Conservation (phyloP, 2,329 filamentous ascomycete genomes). For the Pseudogymnoascus sp. region DNA sequence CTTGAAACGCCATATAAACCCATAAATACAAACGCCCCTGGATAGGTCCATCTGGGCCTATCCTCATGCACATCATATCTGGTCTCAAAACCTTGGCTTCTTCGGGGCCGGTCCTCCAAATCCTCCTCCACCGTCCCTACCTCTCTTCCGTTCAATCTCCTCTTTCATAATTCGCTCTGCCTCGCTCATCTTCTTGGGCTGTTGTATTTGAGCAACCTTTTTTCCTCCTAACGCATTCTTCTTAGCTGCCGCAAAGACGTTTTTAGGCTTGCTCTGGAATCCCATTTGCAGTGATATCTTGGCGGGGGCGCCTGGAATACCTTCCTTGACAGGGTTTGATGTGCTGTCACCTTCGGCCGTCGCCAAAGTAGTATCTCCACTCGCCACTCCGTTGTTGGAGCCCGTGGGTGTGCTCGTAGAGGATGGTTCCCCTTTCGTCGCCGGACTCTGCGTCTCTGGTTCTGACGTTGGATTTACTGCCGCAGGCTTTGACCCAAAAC, state of each 20-base stretch:
- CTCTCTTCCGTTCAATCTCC: conserved; percentile 66
- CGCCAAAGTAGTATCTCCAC: conserved; percentile 11
- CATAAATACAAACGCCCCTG: conserved; percentile 18
- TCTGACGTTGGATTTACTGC: conserved; percentile 20
- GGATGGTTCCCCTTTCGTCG: background rate
- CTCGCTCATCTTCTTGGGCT: conserved; percentile 79
- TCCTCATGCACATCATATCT: background rate
- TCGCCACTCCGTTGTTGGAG: background rate
- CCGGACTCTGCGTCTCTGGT: background rate
- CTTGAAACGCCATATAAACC: conserved; percentile 12
- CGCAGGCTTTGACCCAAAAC: conserved; percentile 46
- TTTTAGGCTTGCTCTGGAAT: conserved; percentile 63
- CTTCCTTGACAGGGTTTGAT: conserved; percentile 8
- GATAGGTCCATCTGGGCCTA: conserved; percentile 4
- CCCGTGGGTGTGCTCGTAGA: background rate
- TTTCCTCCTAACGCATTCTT: conserved; percentile 69
- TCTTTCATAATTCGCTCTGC: conserved; percentile 85
- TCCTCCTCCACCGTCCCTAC: conserved; percentile 40
- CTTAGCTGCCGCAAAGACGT: conserved; percentile 62
- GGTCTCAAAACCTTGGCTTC: conserved; percentile 40
- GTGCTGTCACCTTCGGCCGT: conserved; percentile 6
- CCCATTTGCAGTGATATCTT: conserved; percentile 61
- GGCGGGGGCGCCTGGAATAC: conserved; percentile 20
- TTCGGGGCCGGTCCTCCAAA: conserved; percentile 40
- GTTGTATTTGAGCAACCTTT: conserved; percentile 52